Evolutionary conservation across 441 rosid genomes (phyloP), one percentile per base, ranked within the genome.

Genomic region (Bruguiera hainesii): DNA sequence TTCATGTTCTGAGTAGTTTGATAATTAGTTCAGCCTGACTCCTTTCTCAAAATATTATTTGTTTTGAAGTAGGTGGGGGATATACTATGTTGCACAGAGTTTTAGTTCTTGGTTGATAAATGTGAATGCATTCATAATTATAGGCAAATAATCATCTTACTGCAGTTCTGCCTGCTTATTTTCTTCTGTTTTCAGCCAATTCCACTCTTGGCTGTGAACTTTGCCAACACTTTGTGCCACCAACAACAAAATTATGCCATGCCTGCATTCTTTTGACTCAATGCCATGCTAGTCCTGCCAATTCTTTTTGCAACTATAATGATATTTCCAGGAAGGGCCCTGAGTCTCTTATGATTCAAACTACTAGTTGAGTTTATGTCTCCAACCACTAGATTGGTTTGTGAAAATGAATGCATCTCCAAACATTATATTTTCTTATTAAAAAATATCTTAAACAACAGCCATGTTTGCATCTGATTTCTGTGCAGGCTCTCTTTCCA

Each of bases 401-500:
- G 48, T 13, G 48, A 42, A 42, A 42, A 42, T 42, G 16, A 13
- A 2, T 35, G 21, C 42, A 19, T 57, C 37, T 30, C 39, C 13
- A 20, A 65, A 20, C 35, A 7, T 26, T 51, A 19, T 23, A 35
- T 31, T 28, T 31, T 56, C 16, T 7, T 31, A 19, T 9, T 64
- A 53, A 56, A 39, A 42, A 42, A 29, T 71, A 62, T 26, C 29
- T 8, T 71, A 33, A 13, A 35, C 29, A 56, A 11, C 65, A 39
- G 28, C 63, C 57, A 72, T 50, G 46, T 15, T 60, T 67, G 28
- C 39, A 5, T 63, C 19, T 21, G 60, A 71, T 56, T 59, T 77
- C 61, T 78, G 35, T 66, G 62, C 75, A 93, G 98, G 95, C 97
- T 71, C 75, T 93, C 71, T 91, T 81, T 75, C 98, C 98, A 18